Percentiles rank a stretch among this genome's conserved stretches.
Evolutionary conservation across 352 stramenopile genomes (phyloP).

Genomic region (Globisporangium uncinulatum): DNA sequence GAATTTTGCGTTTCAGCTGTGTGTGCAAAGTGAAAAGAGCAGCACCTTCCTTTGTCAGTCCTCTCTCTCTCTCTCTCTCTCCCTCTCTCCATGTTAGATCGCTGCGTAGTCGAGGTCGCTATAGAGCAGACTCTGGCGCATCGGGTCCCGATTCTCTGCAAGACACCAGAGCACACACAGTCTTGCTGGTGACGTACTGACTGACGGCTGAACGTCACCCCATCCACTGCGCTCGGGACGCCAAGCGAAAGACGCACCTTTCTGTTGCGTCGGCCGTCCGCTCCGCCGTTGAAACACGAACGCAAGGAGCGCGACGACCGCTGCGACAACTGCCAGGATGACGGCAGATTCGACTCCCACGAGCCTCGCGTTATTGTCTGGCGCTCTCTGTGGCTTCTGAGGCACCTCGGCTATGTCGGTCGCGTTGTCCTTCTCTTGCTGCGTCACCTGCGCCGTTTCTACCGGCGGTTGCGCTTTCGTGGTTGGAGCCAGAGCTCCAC

Average conservation of each 20-base stretch:
- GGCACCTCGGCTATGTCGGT: background rate
- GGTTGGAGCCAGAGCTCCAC: background rate
- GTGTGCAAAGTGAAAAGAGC: too few species aligned
- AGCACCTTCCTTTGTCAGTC: too few species aligned
- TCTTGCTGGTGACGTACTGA: too few species aligned
- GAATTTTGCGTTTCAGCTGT: too few species aligned
- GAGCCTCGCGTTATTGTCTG: background rate
- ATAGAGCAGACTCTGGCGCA: slow-evolving; percentile 55
- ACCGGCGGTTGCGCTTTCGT: background rate
- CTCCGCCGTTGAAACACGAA: background rate
- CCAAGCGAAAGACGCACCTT: background rate
- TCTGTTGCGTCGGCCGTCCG: background rate
- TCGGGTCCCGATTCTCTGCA: slow-evolving; percentile 20
- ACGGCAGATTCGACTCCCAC: slow-evolving; percentile 3
- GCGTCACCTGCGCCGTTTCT: background rate
- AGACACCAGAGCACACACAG: background rate
- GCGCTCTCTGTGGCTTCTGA: background rate
- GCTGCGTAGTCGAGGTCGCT: slow-evolving; percentile 76
- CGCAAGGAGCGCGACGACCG: background rate
- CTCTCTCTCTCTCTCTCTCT: too few species aligned
- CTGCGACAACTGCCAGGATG: background rate
- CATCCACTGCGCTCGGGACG: too few species aligned
- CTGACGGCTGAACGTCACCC: too few species aligned
- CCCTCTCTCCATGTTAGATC: slow-evolving; percentile 15
- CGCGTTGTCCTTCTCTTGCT: background rate